Percentiles rank a stretch among this genome's conserved stretches.
Evolutionary conservation across 2,329 filamentous ascomycete species (phyloP).

Genomic region (Neoarthrinium moseri): DNA sequence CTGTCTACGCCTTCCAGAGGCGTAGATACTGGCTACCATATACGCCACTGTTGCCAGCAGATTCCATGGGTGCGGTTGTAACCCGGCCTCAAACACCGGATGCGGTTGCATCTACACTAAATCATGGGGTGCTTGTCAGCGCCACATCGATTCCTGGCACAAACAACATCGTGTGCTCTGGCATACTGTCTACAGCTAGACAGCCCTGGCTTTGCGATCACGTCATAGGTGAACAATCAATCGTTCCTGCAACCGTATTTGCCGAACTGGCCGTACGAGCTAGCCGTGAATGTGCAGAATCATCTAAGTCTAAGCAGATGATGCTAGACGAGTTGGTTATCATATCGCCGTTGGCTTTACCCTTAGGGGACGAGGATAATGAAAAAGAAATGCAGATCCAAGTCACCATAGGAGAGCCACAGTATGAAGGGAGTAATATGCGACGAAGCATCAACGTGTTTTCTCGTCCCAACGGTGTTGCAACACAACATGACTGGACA

Average conservation of each 20-base stretch:
- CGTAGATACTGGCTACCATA: conserved; percentile 5
- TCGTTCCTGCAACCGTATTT: conserved; percentile 5
- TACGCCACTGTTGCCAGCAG: conserved; percentile 2
- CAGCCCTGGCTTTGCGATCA: conserved; percentile 5
- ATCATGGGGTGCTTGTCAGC: conserved; percentile 4
- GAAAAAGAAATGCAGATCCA: conserved; percentile 4
- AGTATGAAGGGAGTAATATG: neutral
- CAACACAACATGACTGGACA: conserved; percentile 4
- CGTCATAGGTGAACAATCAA: neutral
- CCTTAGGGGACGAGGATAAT: neutral
- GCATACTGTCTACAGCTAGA: neutral
- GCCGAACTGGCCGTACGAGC: conserved; percentile 5
- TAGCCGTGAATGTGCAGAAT: neutral
- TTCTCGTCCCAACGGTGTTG: neutral
- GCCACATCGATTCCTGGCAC: conserved; percentile 3
- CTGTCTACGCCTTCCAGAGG: conserved; percentile 6
- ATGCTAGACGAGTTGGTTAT: conserved; percentile 2
- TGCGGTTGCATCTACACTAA: neutral
- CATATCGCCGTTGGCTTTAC: conserved; percentile 1
- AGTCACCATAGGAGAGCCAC: neutral
- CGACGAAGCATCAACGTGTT: neutral
- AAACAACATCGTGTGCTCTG: conserved; percentile 4
- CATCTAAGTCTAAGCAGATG: neutral
- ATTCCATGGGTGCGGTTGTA: neutral
- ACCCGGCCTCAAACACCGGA: neutral